Conservation (phyloP, 1,139 yeast genomes). For the Yamadazyma trypodendri region DNA sequence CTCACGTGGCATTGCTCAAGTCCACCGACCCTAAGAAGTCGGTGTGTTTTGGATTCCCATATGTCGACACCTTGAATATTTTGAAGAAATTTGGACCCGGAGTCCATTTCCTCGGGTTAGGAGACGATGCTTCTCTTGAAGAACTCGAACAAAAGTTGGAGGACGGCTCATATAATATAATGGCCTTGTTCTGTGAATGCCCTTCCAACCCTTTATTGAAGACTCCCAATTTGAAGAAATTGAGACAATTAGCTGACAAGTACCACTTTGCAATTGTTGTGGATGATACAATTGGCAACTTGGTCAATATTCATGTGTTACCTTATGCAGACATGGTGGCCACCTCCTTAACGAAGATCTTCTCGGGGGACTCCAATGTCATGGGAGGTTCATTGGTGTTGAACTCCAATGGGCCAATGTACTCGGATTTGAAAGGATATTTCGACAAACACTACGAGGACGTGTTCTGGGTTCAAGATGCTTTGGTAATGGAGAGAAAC, state of each 20-base stretch:
- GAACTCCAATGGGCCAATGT: conserved; percentile 63
- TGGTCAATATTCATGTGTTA: conserved; percentile 76
- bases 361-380: conserved; percentile 92
- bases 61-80: conserved; percentile 86
- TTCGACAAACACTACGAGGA: conserved; percentile 65
- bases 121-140: conserved; percentile 70
- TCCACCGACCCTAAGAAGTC: conserved; percentile 51
- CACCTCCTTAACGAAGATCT: conserved; percentile 85
- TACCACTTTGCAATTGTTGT: conserved; percentile 76
- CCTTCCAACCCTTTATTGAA: conserved; percentile 90
- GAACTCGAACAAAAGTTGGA: conserved; percentile 61
- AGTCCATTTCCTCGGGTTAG: conserved; percentile 77
- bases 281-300: conserved; percentile 93
- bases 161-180: conserved; percentile 60
- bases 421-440: conserved; percentile 50
- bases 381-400: conserved; percentile 90
- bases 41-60: conserved; percentile 93
- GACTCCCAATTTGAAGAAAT: conserved; percentile 71
- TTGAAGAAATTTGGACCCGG: conserved; percentile 89
- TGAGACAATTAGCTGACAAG: conserved; percentile 64
- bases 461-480: conserved; percentile 89
- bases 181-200: conserved; percentile 82
- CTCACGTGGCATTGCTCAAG: conserved; percentile 66
- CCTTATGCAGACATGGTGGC: conserved; percentile 84
- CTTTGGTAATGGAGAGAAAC: conserved; percentile 86